phyloP scores from a whole-genome alignment of 306 rosid genomes.

The Prunus fruticosa region DNA sequence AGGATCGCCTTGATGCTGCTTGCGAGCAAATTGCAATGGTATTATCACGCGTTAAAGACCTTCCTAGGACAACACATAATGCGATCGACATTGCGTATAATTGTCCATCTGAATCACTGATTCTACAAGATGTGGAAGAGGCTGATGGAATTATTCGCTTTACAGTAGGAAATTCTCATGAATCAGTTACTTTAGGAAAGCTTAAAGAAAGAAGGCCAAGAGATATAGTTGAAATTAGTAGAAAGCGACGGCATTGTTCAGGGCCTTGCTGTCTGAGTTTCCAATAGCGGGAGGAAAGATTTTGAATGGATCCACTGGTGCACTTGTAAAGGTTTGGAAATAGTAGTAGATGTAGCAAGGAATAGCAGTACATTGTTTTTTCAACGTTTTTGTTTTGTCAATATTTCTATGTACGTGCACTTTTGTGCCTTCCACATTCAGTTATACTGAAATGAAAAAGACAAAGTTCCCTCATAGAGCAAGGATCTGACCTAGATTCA shows the following conservation, averaged over 20 bases:
- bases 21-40: constrained; percentile 66
- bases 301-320: constrained; percentile 50
- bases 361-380: constrained; percentile 22
- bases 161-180: constrained; percentile 51
- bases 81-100: constrained; percentile 44
- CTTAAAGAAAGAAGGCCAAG: constrained; percentile 70
- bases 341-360: constrained; percentile 21
- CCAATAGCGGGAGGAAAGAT: constrained; percentile 49
- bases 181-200: constrained; percentile 53
- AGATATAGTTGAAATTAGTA: constrained; percentile 55
- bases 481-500: no score
- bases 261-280: constrained; percentile 62
- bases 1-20: constrained; percentile 67
- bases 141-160: constrained; percentile 58
- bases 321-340: constrained; percentile 31
- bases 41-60: constrained; percentile 57
- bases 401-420: neutral
- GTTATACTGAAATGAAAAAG: no score
- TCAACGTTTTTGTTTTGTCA: neutral
- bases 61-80: constrained; percentile 52
- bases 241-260: constrained; percentile 60
- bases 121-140: constrained; percentile 66
- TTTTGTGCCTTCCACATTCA: neutral
- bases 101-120: constrained; percentile 61
- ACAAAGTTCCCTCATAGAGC: no score